These are phyloP conservation scores for Inga leiocalycina DNA, from an alignment of 306 rosid genomes.

Conservation along the genomic window DNA sequence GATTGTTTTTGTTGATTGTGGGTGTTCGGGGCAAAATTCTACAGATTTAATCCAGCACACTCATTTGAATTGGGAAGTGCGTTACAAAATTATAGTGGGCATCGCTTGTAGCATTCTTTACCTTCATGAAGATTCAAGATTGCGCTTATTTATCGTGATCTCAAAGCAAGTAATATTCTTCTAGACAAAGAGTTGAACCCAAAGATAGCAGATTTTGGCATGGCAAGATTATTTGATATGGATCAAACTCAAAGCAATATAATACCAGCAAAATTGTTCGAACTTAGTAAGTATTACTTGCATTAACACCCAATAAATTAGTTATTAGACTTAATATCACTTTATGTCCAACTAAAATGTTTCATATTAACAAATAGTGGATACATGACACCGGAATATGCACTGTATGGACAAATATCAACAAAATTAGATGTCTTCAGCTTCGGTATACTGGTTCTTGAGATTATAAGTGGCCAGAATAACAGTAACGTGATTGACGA, in stretches of 20 bases:
- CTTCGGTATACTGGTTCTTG: constrained; percentile 53
- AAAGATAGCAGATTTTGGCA: constrained; percentile 57
- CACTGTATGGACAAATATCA: constrained; percentile 46
- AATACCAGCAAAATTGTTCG: constrained; percentile 43
- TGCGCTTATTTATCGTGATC: constrained; percentile 37
- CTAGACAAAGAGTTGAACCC: constrained; percentile 45
- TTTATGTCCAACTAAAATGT: not conserved
- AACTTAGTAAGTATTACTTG: constrained; percentile 44
- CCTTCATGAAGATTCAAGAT: constrained; percentile 53
- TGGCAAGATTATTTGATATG: constrained; percentile 38
- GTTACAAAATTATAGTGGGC: constrained; percentile 45
- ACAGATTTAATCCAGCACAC: constrained; percentile 36
- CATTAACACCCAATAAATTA: not conserved
- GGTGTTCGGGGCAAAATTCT: not conserved
- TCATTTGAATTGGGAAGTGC: constrained; percentile 40
- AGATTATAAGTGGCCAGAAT: constrained; percentile 50
- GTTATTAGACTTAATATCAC: not conserved
- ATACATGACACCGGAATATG: constrained; percentile 73
- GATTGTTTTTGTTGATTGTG: not conserved
- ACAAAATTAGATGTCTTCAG: constrained; percentile 53
- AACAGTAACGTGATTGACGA: constrained; percentile 7
- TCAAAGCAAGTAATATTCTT: constrained; percentile 53
- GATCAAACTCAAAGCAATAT: constrained; percentile 45
- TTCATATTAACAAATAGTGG: constrained; percentile 32
- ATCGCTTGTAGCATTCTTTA: constrained; percentile 49